Conservation (phyloP, 331 rosid species). For the Phaseolus coccineus region DNA sequence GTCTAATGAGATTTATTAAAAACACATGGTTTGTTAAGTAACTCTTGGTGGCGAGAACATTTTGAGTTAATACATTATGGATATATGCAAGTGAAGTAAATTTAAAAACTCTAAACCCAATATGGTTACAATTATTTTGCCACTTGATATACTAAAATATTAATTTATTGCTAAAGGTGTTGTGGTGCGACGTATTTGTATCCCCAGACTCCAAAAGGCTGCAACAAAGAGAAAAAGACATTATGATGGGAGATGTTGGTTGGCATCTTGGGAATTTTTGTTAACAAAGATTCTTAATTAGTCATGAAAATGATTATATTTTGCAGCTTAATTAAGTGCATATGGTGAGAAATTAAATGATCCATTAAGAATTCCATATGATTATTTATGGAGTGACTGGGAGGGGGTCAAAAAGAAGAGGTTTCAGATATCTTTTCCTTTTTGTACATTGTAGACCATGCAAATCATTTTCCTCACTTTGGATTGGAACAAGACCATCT, state of each 20-base stretch:
- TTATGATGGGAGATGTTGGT: conserved; percentile 65
- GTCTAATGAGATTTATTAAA: no score
- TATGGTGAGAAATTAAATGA: not conserved
- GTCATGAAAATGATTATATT: not conserved
- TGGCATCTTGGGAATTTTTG: conserved; percentile 44
- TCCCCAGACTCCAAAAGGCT: conserved; percentile 62
- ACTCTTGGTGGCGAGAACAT: no score
- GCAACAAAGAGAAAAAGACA: conserved; percentile 59
- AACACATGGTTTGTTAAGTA: not conserved
- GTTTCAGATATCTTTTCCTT: conserved; percentile 64
- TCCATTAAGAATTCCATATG: not conserved
- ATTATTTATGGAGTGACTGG: conserved; percentile 5
- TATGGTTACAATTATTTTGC: conserved; percentile 62
- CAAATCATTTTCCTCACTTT: conserved; percentile 64
- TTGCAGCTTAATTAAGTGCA: conserved; percentile 7
- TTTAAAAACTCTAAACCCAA: conserved; percentile 23
- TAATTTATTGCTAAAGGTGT: conserved; percentile 48
- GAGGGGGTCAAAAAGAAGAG: conserved; percentile 64
- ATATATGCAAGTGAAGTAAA: not conserved
- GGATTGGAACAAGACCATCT: conserved; percentile 59
- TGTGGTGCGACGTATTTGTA: conserved; percentile 51
- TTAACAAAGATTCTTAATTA: conserved; percentile 30
- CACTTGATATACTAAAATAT: conserved; percentile 57
- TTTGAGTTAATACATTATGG: no score
- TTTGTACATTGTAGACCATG: conserved; percentile 64